Evolutionary conservation across 1,139 yeast species (phyloP), one percentile per base, ranked within the genome.

Genomic region (Eremothecium sinecaudum): DNA sequence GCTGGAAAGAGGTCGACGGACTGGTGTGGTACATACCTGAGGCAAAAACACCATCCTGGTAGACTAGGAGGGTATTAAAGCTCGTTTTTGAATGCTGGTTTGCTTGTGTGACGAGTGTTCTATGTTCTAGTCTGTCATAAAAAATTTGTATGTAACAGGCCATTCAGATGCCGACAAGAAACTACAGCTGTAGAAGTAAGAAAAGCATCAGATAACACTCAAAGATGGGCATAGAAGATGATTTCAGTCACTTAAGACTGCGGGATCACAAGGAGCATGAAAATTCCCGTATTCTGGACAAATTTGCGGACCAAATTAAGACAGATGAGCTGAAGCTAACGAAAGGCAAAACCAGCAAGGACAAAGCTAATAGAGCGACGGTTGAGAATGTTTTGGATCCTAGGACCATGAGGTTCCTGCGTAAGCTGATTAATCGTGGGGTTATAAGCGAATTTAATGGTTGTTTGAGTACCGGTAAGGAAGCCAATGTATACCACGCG

Each of bases 381-480:
- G 93, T 86, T 13, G 97, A 92, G 50, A 95, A 87, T 57, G 98
- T 90, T 3, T 63, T 92, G 40, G 99, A 92, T 58, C 97, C 97
- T 2, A 69, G 97, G 44, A 92, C 99, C 1, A 69, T 90, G 65
- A 66, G 75, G 50, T 87, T 87, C 52, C 64, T 92, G 41, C 76
- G 78, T 36, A 84, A 83, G 42, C 69, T 92, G 58, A 77, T 84
- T 56, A 81, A 77, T 52, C 77, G 80, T 48, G 94, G 95, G 3
- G 69, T 81, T 10, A 73, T 92, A 20, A 74, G 90, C 6, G 75
- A 83, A 46, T 79, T 92, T 50, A 84, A 87, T 50, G 98, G 98
- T 5, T 90, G 98, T 56, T 71, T 92, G 33, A 78, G 93, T 50
- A 92, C 98, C 0, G 99, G 99, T 27, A 92, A 92, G 58, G 99